These are phyloP conservation scores for Aspergillus udagawae DNA, from an alignment of 2,329 filamentous ascomycete species.

Conservation along the genomic window DNA sequence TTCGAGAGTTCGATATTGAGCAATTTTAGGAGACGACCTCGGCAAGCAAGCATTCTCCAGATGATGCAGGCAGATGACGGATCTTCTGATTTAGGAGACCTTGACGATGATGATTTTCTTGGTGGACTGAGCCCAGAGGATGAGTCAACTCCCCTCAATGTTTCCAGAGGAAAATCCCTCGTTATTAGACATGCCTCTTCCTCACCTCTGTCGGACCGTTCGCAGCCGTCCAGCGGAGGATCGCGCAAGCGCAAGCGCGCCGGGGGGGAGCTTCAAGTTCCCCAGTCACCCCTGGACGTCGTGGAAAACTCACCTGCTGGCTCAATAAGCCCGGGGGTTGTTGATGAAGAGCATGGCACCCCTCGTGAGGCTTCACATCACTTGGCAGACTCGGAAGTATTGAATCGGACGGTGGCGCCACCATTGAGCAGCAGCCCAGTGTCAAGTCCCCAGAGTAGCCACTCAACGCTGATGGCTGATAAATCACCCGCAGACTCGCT, in stretches of 20 bases:
- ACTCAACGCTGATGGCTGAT: conserved; percentile 3
- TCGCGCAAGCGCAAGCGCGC: conserved; percentile 38
- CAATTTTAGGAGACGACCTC: conserved; percentile 41
- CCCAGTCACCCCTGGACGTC: conserved; percentile 19
- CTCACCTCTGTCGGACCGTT: conserved; percentile 21
- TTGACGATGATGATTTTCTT: conserved; percentile 38
- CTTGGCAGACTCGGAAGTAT: conserved; percentile 16
- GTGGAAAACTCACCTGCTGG: conserved; percentile 17
- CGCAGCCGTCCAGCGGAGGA: conserved; percentile 23
- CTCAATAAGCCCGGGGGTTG: conserved; percentile 9
- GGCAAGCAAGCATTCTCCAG: conserved; percentile 44
- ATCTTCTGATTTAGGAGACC: conserved; percentile 31
- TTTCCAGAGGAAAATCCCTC: conserved; percentile 31
- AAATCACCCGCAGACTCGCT: not conserved
- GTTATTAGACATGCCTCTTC: conserved; percentile 16
- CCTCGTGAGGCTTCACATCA: conserved; percentile 10
- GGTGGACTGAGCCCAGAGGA: conserved; percentile 42
- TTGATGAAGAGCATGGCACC: not conserved
- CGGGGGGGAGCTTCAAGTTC: conserved; percentile 24
- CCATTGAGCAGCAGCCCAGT: conserved; percentile 35
- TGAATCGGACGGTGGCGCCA: conserved; percentile 36
- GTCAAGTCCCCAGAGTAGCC: conserved; percentile 15
- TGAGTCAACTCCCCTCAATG: conserved; percentile 43
- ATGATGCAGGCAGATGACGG: conserved; percentile 41
- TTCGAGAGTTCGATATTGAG: conserved; percentile 42